Conservation (phyloP, 2,329 filamentous ascomycete genomes). For the Colletotrichum sansevieriae region DNA sequence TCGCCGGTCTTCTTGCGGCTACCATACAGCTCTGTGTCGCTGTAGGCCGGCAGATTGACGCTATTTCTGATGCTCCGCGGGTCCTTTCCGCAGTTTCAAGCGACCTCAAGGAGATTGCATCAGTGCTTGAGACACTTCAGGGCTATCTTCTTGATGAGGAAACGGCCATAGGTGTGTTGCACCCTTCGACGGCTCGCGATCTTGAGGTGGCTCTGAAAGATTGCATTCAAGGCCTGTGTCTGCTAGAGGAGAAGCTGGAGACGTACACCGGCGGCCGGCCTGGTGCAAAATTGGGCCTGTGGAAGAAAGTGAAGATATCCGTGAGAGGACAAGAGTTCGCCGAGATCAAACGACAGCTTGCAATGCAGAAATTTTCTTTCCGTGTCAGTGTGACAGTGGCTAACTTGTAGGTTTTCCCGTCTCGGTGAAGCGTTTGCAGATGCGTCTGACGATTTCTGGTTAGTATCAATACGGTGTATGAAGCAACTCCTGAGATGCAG, state of each 20-base stretch:
- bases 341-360: constrained; percentile 12
- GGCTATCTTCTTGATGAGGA: constrained; percentile 26
- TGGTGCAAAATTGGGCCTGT: constrained; percentile 15
- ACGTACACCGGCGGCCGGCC: constrained; percentile 3
- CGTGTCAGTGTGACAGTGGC: constrained; percentile 15
- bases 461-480: constrained; percentile 27
- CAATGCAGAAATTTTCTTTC: constrained; percentile 12
- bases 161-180: constrained; percentile 10
- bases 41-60: constrained; percentile 25
- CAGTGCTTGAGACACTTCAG: constrained; percentile 24
- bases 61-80: constrained; percentile 10
- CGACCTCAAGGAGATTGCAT: constrained; percentile 15
- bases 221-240: constrained; percentile 2
- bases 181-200: constrained; percentile 9
- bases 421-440: not conserved
- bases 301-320: constrained; percentile 9
- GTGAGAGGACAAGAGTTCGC: constrained; percentile 17
- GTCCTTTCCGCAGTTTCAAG: constrained; percentile 16
- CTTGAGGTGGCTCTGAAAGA: constrained; percentile 14
- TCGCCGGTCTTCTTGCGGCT: constrained; percentile 22
- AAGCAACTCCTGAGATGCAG: constrained; percentile 13
- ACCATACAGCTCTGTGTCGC: constrained; percentile 12
- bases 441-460: not conserved
- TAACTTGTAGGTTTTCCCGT: constrained; percentile 18
- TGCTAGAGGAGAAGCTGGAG: constrained; percentile 2